phyloP scores from a whole-genome alignment of 2,329 filamentous ascomycete genomes.

The Colletotrichum simmondsii region DNA sequence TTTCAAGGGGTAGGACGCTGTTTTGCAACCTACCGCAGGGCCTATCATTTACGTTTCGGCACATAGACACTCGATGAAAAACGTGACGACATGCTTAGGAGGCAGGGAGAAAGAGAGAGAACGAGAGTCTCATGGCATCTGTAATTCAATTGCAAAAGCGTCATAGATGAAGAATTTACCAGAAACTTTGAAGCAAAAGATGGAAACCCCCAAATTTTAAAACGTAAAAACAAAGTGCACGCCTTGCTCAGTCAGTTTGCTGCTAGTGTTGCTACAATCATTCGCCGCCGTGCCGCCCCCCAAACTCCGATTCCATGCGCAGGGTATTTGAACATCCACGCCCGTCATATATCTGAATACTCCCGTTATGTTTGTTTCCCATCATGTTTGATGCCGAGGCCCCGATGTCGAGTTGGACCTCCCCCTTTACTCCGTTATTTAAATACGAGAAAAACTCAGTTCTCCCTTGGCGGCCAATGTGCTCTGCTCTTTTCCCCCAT shows the following conservation, averaged over 20 bases:
- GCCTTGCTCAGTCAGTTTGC: constrained; percentile 2
- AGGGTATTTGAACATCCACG: constrained; percentile 33
- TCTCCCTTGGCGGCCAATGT: background rate
- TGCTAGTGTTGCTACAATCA: background rate
- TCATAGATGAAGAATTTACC: constrained; percentile 21
- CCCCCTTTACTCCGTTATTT: background rate
- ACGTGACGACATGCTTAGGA: background rate
- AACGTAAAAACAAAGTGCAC: background rate
- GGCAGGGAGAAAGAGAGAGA: background rate
- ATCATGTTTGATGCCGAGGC: background rate
- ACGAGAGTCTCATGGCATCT: background rate
- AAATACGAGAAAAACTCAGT: too few relatives aligned
- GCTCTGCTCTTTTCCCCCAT: background rate
- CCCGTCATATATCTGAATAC: constrained; percentile 1
- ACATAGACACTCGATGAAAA: constrained; percentile 1
- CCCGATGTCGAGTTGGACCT: background rate
- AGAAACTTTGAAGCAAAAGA: constrained; percentile 8
- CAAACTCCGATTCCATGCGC: constrained; percentile 31
- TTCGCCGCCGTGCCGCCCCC: constrained; percentile 2
- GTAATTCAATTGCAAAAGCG: constrained; percentile 25
- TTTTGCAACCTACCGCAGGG: background rate
- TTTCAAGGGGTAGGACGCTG: background rate
- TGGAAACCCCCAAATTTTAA: background rate
- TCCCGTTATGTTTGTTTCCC: background rate
- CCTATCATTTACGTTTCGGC: background rate